Evolutionary conservation across 495 filamentous ascomycete genomes (phyloP).

Genomic region (Penicillium macrosclerotiorum): DNA sequence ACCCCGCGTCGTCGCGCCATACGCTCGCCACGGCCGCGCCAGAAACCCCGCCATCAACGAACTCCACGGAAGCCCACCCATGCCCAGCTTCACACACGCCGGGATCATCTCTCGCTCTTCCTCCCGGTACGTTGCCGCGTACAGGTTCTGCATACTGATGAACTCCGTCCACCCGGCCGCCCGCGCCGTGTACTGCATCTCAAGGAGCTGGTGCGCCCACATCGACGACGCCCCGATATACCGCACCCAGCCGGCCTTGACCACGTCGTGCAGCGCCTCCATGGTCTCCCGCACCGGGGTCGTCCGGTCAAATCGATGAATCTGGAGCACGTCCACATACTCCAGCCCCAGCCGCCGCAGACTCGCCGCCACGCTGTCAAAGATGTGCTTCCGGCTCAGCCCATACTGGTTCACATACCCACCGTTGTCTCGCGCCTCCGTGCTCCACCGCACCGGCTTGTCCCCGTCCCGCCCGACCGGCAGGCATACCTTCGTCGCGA

Average conservation of each 20-base stretch:
- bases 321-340: conserved; percentile 63
- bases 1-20: too few relatives aligned
- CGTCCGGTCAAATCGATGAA: conserved; percentile 57
- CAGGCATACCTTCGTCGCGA: background rate
- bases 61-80: conserved; percentile 58
- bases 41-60: conserved; percentile 50
- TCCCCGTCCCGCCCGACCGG: background rate
- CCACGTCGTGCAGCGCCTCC: conserved; percentile 67
- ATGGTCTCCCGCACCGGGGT: conserved; percentile 69
- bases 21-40: conserved; percentile 22
- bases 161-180: conserved; percentile 48
- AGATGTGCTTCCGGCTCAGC: conserved; percentile 47
- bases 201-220: conserved; percentile 47
- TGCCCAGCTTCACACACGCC: conserved; percentile 61
- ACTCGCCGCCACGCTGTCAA: conserved; percentile 49
- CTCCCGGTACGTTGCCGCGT: conserved; percentile 50
- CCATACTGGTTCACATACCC: conserved; percentile 44
- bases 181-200: conserved; percentile 44
- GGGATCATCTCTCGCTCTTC: conserved; percentile 55
- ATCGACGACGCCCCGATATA: conserved; percentile 36
- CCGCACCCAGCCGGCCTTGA: conserved; percentile 62
- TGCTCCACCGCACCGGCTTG: background rate
- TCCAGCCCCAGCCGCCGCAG: conserved; percentile 47
- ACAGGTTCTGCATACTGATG: conserved; percentile 51
- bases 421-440: background rate